Percentiles rank a stretch among this genome's conserved stretches.
These are phyloP conservation scores for Colletotrichum abscissum DNA, from an alignment of 2,329 filamentous ascomycete species.

Conservation along the genomic window DNA sequence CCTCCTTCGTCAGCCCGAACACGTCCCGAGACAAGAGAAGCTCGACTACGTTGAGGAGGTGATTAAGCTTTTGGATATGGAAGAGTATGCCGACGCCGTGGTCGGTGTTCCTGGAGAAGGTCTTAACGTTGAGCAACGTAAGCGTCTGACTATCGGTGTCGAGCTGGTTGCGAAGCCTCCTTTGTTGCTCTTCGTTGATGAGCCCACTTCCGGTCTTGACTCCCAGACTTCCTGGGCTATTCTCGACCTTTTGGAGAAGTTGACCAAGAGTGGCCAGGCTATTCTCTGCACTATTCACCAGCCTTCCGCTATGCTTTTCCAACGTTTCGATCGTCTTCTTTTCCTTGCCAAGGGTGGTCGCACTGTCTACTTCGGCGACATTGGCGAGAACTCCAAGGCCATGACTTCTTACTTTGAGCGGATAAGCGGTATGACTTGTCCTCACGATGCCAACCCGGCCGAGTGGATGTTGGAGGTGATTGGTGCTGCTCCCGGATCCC, in stretches of 20 bases:
- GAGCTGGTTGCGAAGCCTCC: slow-evolving; percentile 93
- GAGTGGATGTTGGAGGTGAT: slow-evolving; percentile 81
- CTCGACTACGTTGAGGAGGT: slow-evolving; percentile 89
- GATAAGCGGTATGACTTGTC: slow-evolving; percentile 74
- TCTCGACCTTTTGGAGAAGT: slow-evolving; percentile 85
- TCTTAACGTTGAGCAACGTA: slow-evolving; percentile 77
- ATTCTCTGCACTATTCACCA: slow-evolving; percentile 98
- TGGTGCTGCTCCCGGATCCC: slow-evolving; percentile 72
- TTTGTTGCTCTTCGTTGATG: slow-evolving; percentile 90
- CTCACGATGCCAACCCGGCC: slow-evolving; percentile 78
- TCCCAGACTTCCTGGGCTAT: slow-evolving; percentile 95
- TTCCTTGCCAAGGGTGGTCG: slow-evolving; percentile 81
- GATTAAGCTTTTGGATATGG: slow-evolving; percentile 91
- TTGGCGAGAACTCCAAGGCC: slow-evolving; percentile 76
- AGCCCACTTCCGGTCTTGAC: slow-evolving; percentile 94
- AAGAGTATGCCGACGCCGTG: slow-evolving; percentile 88
- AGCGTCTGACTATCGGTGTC: slow-evolving; percentile 93
- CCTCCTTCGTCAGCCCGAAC: slow-evolving; percentile 82
- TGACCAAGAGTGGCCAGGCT: slow-evolving; percentile 89
- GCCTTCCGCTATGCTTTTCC: slow-evolving; percentile 94
- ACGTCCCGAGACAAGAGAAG: slow-evolving; percentile 81
- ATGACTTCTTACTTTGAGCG: slow-evolving; percentile 82
- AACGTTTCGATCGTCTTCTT: slow-evolving; percentile 85
- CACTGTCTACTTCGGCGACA: slow-evolving; percentile 85
- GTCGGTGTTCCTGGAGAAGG: slow-evolving; percentile 93